Conservation (phyloP, 2,329 filamentous ascomycete species). For the Fusarium mexicanum region DNA sequence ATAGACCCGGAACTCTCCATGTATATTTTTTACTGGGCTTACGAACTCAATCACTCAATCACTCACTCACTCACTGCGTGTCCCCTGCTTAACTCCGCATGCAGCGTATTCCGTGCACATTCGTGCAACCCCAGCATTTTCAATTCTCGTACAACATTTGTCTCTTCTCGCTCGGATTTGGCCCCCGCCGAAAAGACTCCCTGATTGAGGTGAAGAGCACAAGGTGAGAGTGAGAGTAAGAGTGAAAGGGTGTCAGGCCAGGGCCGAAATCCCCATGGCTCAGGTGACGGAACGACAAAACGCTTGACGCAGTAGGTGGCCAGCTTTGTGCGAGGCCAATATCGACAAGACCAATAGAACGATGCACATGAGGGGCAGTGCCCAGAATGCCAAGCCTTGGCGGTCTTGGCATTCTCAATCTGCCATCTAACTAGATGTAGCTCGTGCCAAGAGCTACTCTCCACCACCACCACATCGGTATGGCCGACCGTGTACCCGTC, state of each 20-base stretch:
- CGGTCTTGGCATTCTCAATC: slow-evolving; percentile 48
- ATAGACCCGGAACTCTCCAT: slow-evolving; percentile 18
- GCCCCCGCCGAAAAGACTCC: neutral
- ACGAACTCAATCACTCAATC: neutral
- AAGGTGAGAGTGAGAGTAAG: slow-evolving; percentile 20
- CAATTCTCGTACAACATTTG: neutral
- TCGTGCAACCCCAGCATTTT: neutral
- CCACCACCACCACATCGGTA: rapidly evolving
- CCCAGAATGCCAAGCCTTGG: slow-evolving; percentile 54
- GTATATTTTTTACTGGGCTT: neutral
- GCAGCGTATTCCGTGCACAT: neutral
- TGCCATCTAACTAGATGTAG: slow-evolving; percentile 39
- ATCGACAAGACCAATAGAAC: slow-evolving; percentile 45
- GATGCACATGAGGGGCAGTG: slow-evolving; percentile 46
- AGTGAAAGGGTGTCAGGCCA: slow-evolving; percentile 8
- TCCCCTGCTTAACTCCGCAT: neutral
- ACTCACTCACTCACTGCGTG: neutral
- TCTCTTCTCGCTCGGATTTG: neutral
- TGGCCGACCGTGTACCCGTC: neutral
- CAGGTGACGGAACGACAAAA: slow-evolving; percentile 46
- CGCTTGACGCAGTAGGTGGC: slow-evolving; percentile 44
- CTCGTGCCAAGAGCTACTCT: slow-evolving; percentile 23
- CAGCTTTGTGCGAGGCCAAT: slow-evolving; percentile 43
- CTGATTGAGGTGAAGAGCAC: neutral
- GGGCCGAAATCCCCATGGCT: slow-evolving; percentile 34